phyloP scores from a whole-genome alignment of 768 basidiomycete genomes.

The Rhizopogon sp. region DNA sequence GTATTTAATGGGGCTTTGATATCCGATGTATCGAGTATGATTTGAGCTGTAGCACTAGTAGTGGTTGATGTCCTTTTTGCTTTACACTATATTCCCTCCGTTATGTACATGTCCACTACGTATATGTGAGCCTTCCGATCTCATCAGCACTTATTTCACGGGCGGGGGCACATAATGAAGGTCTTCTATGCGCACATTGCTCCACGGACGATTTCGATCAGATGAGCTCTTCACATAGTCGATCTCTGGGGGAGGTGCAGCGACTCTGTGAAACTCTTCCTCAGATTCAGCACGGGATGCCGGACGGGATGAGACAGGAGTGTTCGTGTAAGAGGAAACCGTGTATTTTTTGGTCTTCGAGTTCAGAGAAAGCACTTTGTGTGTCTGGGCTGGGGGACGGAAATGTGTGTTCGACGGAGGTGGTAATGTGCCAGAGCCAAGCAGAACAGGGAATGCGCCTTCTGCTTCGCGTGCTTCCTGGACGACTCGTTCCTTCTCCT shows the following conservation, averaged over 20 bases:
- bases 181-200: conserved; percentile 31
- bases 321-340: conserved; percentile 45
- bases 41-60: no score
- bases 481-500: conserved; percentile 38
- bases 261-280: conserved; percentile 35
- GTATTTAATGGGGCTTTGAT: not conserved
- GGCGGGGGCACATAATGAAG: conserved; percentile 33
- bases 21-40: not conserved
- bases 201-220: conserved; percentile 37
- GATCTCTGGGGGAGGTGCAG: conserved; percentile 33
- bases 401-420: conserved; percentile 9
- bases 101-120: not conserved
- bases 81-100: not conserved
- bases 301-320: conserved; percentile 28
- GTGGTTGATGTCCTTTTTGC: not conserved
- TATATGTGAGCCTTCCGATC: not conserved
- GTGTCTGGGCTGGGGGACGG: conserved; percentile 35
- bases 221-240: conserved; percentile 25
- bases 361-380: conserved; percentile 58
- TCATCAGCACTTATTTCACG: not conserved
- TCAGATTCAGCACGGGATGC: conserved; percentile 30
- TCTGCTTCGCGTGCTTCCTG: conserved; percentile 45
- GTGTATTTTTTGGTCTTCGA: conserved; percentile 45
- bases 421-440: conserved; percentile 4
- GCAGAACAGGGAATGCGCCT: conserved; percentile 60